Conservation (phyloP, 805 yeast genomes). For the Lipomyces yamanashiensis region DNA sequence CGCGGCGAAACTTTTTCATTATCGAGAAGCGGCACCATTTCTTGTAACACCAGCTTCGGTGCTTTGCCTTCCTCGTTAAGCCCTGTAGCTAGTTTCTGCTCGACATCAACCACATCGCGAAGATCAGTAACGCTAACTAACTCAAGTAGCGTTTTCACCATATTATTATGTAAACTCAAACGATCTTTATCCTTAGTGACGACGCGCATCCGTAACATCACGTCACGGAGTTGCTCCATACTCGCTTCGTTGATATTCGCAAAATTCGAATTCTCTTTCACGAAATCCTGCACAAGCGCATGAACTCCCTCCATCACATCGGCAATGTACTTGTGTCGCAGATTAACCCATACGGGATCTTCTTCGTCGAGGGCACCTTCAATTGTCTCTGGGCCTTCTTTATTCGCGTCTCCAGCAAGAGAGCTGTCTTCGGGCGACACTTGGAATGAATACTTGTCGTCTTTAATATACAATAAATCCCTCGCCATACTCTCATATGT, state of each 20-base stretch:
- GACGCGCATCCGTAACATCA: constrained; percentile 49
- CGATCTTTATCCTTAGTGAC: constrained; percentile 56
- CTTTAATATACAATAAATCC: constrained; percentile 61
- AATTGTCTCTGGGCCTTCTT: constrained; percentile 46
- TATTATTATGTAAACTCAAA: constrained; percentile 27
- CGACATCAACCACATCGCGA: constrained; percentile 79
- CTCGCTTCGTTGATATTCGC: constrained; percentile 39
- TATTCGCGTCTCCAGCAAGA: neutral
- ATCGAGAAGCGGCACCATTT: constrained; percentile 59
- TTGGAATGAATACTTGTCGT: constrained; percentile 57
- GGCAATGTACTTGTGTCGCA: constrained; percentile 75
- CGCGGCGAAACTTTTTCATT: constrained; percentile 49
- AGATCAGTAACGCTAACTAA: constrained; percentile 42
- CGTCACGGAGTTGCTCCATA: constrained; percentile 57
- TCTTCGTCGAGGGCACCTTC: constrained; percentile 58
- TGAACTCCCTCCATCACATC: constrained; percentile 69
- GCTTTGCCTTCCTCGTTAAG: constrained; percentile 68
- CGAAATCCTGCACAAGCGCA: constrained; percentile 64
- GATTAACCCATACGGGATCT: constrained; percentile 72
- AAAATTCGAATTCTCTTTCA: constrained; percentile 73
- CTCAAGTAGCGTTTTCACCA: constrained; percentile 27
- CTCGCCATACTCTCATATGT: constrained; percentile 90
- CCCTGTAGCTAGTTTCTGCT: constrained; percentile 81
- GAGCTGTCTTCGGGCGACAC: constrained; percentile 42
- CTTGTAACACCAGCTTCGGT: constrained; percentile 61